A percentile compares a stretch with the other conserved stretches of the same genome.
phyloP scores from a whole-genome alignment of 2,329 filamentous ascomycete species.

The Ophiosphaerella herpotricha region DNA sequence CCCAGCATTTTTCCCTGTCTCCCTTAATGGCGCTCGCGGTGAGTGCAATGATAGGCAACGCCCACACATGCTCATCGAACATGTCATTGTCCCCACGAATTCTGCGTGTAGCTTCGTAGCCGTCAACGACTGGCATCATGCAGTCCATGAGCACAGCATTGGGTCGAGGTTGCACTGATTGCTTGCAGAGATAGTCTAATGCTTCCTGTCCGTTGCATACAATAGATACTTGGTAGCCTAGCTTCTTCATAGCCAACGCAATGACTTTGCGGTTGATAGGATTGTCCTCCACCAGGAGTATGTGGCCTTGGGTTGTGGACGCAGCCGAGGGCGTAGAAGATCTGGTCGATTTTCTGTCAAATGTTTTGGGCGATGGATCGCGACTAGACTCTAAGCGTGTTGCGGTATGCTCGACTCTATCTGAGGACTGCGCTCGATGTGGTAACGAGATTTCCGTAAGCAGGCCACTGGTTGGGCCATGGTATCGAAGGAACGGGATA shows the following conservation, averaged over 20 bases:
- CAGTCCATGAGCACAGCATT: conserved; percentile 36
- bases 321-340: neutral
- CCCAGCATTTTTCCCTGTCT: conserved; percentile 7
- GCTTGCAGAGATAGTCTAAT: conserved; percentile 21
- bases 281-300: conserved; percentile 46
- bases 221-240: conserved; percentile 15
- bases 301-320: conserved; percentile 1
- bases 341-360: neutral
- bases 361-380: no score
- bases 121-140: conserved; percentile 40
- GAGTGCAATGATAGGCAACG: conserved; percentile 89
- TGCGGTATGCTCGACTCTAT: neutral
- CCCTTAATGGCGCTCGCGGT: conserved; percentile 52
- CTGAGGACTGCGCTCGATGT: neutral
- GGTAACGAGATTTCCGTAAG: neutral
- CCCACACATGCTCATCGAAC: conserved; percentile 28
- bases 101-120: conserved; percentile 29
- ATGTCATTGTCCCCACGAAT: conserved; percentile 57
- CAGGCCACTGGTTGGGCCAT: neutral
- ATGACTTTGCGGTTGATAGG: conserved; percentile 41
- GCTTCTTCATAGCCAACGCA: conserved; percentile 23
- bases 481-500: conserved; percentile 46
- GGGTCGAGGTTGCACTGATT: conserved; percentile 10
- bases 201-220: conserved; percentile 34
- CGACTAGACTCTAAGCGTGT: no score